phyloP scores from a whole-genome alignment of 2,329 filamentous ascomycete species.

The Magnaporthiopsis incrustans region DNA sequence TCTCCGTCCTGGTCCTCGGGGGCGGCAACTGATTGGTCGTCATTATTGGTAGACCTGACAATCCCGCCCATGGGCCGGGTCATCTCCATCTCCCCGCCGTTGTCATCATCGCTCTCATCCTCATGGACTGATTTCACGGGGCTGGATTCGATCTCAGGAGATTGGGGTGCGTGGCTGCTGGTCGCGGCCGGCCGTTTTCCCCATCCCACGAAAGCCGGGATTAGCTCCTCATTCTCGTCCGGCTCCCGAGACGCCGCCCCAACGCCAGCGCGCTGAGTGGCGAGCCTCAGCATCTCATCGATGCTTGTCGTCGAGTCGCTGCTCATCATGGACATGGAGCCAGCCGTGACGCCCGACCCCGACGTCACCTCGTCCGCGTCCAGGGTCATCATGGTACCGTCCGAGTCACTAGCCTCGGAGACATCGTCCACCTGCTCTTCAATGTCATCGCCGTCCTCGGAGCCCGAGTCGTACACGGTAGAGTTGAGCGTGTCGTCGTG shows the following conservation, averaged over 20 bases:
- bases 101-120: slow-evolving; percentile 26
- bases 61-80: slow-evolving; percentile 38
- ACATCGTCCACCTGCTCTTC: slow-evolving; percentile 47
- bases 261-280: slow-evolving; percentile 60
- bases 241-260: slow-evolving; percentile 41
- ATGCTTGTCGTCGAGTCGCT: slow-evolving; percentile 65
- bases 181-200: slow-evolving; percentile 42
- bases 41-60: slow-evolving; percentile 15
- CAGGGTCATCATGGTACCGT: slow-evolving; percentile 74
- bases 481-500: slow-evolving; percentile 65
- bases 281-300: slow-evolving; percentile 70
- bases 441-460: slow-evolving; percentile 46
- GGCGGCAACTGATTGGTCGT: background rate
- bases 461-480: slow-evolving; percentile 66
- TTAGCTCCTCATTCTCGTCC: slow-evolving; percentile 60
- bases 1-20: slow-evolving; percentile 33
- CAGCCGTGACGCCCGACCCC: slow-evolving; percentile 55
- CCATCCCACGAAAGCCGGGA: slow-evolving; percentile 69
- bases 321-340: slow-evolving; percentile 42
- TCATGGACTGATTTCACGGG: slow-evolving; percentile 29
- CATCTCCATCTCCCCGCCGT: slow-evolving; percentile 45
- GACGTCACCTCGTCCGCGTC: slow-evolving; percentile 71
- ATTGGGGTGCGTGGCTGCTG: slow-evolving; percentile 20
- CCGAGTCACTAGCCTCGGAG: slow-evolving; percentile 41
- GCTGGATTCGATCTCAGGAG: background rate